Conservation (phyloP, 495 filamentous ascomycete genomes). For the Aspergillus sparsus region DNA sequence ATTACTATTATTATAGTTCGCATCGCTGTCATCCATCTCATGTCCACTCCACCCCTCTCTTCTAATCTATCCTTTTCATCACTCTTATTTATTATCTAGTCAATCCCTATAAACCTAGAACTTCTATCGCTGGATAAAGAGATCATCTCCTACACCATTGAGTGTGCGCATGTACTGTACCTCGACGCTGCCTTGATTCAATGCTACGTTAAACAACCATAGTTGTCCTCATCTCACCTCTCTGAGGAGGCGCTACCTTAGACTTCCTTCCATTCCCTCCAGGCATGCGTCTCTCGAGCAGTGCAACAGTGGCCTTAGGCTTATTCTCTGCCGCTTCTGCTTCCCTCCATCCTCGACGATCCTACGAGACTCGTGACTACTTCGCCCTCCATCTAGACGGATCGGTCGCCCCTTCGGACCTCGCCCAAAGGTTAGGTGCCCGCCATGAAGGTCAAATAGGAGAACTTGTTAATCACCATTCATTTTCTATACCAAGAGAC, state of each 20-base stretch:
- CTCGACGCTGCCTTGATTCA: slow-evolving; percentile 1
- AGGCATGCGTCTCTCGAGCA: slow-evolving; percentile 40
- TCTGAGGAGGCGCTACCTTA: slow-evolving; percentile 3
- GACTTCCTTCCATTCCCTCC: slow-evolving; percentile 8
- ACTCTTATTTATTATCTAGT: not conserved
- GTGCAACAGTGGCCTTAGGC: slow-evolving; percentile 44
- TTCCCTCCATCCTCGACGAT: slow-evolving; percentile 52
- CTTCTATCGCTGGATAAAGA: not conserved
- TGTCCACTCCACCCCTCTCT: no score
- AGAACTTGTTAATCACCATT: slow-evolving; percentile 77
- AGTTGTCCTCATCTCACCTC: slow-evolving; percentile 27
- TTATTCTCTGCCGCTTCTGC: slow-evolving; percentile 41
- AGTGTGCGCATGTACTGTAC: not conserved
- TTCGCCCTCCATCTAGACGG: slow-evolving; percentile 82
- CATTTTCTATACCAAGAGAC: slow-evolving; percentile 70
- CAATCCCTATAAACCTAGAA: not conserved
- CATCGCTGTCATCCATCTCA: no score
- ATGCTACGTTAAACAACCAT: slow-evolving; percentile 30
- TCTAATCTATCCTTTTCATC: not conserved
- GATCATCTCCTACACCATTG: not conserved
- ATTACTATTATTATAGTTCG: not conserved
- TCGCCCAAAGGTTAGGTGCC: slow-evolving; percentile 73
- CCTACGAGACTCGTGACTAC: slow-evolving; percentile 78
- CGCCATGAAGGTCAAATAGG: slow-evolving; percentile 83
- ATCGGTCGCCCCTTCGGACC: slow-evolving; percentile 62